phyloP scores from a whole-genome alignment of 176 grass and related monocot species.

The Ensete ventricosum region DNA sequence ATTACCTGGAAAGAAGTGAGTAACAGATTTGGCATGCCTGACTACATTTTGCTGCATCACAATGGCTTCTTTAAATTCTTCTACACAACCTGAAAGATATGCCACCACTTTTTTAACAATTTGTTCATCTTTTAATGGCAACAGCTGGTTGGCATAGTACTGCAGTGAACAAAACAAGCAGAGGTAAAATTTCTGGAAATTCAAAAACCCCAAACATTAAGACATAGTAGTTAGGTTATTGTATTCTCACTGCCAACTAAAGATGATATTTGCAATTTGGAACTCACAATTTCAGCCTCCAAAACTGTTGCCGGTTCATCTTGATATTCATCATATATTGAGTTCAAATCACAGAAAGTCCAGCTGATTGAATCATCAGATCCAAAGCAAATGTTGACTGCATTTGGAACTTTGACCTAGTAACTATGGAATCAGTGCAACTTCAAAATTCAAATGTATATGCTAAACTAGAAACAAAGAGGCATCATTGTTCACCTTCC shows the following conservation, averaged over 20 bases:
- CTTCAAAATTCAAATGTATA: background rate
- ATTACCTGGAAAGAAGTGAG: slow-evolving; percentile 72
- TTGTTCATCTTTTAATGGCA: slow-evolving; percentile 50
- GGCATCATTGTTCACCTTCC: slow-evolving; percentile 31
- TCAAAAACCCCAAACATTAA: background rate
- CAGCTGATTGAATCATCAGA: slow-evolving; percentile 68
- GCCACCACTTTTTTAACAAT: slow-evolving; percentile 45
- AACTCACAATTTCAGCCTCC: slow-evolving; percentile 77
- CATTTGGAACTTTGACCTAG: slow-evolving; percentile 62
- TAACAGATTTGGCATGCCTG: slow-evolving; percentile 48
- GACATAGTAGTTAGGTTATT: background rate
- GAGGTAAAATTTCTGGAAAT: slow-evolving; percentile 20
- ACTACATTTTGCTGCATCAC: slow-evolving; percentile 42
- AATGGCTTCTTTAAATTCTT: slow-evolving; percentile 57
- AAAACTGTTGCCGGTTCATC: slow-evolving; percentile 53
- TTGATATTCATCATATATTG: slow-evolving; percentile 63
- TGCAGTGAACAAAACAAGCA: slow-evolving; percentile 21
- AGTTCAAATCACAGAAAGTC: slow-evolving; percentile 68
- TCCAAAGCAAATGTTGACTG: slow-evolving; percentile 57
- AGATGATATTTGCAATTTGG: slow-evolving; percentile 1
- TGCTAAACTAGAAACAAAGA: background rate
- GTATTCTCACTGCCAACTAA: background rate
- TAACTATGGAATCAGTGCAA: background rate
- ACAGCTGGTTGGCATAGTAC: slow-evolving; percentile 55
- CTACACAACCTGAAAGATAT: slow-evolving; percentile 48